Evolutionary conservation across 495 filamentous ascomycete genomes (phyloP).

Genomic region (Penicillium bovifimosum): DNA sequence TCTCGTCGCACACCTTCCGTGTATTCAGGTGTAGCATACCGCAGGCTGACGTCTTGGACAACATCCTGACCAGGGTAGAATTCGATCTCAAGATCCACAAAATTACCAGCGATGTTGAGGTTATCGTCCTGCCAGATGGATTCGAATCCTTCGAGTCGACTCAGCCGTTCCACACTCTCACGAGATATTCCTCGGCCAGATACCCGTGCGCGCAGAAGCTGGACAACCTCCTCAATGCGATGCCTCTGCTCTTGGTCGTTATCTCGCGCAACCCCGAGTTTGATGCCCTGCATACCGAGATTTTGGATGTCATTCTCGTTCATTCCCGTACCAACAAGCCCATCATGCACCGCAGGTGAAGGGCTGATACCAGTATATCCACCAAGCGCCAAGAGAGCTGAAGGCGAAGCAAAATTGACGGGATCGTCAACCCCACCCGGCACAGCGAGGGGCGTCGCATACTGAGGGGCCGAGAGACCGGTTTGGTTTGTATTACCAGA

Average conservation of each 20-base stretch:
- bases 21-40: conserved; percentile 41
- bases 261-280: conserved; percentile 40
- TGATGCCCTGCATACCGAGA: conserved; percentile 38
- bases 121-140: conserved; percentile 64
- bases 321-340: conserved; percentile 37
- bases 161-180: conserved; percentile 73
- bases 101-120: conserved; percentile 66
- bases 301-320: conserved; percentile 42
- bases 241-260: conserved; percentile 50
- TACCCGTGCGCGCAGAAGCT: conserved; percentile 37
- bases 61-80: conserved; percentile 41
- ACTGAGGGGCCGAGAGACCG: conserved; percentile 34
- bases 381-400: conserved; percentile 40
- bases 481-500: conserved; percentile 24
- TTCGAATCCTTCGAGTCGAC: conserved; percentile 67
- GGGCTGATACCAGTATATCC: conserved; percentile 42
- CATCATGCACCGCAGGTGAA: conserved; percentile 38
- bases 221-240: conserved; percentile 45
- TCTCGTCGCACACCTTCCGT: conserved; percentile 38
- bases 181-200: conserved; percentile 60
- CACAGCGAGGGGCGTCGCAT: conserved; percentile 38
- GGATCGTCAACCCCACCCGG: conserved; percentile 36
- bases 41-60: conserved; percentile 42
- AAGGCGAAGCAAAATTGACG: conserved; percentile 43
- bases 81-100: conserved; percentile 48